Conservation (phyloP, 352 stramenopile species). For the Phytophthora constricta region DNA sequence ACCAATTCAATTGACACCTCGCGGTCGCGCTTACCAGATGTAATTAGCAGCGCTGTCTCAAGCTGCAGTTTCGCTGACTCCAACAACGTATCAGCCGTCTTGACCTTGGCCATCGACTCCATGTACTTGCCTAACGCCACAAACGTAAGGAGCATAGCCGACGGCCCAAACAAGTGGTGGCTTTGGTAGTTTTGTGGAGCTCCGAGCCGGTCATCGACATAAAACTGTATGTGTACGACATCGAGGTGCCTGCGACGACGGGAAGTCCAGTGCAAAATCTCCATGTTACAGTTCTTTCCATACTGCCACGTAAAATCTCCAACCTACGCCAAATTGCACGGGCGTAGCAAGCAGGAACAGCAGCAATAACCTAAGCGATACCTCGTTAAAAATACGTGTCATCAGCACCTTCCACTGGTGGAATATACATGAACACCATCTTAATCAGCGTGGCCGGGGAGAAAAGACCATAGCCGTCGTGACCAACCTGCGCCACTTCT, state of each 20-base stretch:
- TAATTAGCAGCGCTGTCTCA: constrained; percentile 76
- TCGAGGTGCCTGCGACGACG: constrained; percentile 85
- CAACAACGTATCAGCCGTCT: constrained; percentile 78
- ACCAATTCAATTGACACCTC: constrained; percentile 87
- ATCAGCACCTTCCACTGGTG: constrained; percentile 68
- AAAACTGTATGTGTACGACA: constrained; percentile 89
- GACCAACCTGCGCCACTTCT: constrained; percentile 79
- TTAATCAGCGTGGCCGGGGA: constrained; percentile 81
- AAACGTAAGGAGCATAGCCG: constrained; percentile 89
- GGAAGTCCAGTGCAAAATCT: constrained; percentile 91
- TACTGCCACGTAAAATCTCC: constrained; percentile 82
- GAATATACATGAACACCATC: constrained; percentile 89
- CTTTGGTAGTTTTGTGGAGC: constrained; percentile 68
- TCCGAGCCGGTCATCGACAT: constrained; percentile 75
- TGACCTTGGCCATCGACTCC: constrained; percentile 88
- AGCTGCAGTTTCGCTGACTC: constrained; percentile 79
- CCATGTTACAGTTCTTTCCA: constrained; percentile 85
- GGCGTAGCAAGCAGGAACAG: constrained; percentile 86
- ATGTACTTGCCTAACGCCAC: constrained; percentile 90
- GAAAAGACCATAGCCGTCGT: constrained; percentile 84
- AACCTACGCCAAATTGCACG: constrained; percentile 84
- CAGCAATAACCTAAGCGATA: constrained; percentile 80
- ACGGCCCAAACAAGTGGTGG: constrained; percentile 90
- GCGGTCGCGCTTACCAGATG: constrained; percentile 53
- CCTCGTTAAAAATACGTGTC: constrained; percentile 71